A percentile compares a stretch with the other conserved stretches of the same genome.
Evolutionary conservation across 2,329 filamentous ascomycete species (phyloP).

Genomic region (Diplocarpon mali): DNA sequence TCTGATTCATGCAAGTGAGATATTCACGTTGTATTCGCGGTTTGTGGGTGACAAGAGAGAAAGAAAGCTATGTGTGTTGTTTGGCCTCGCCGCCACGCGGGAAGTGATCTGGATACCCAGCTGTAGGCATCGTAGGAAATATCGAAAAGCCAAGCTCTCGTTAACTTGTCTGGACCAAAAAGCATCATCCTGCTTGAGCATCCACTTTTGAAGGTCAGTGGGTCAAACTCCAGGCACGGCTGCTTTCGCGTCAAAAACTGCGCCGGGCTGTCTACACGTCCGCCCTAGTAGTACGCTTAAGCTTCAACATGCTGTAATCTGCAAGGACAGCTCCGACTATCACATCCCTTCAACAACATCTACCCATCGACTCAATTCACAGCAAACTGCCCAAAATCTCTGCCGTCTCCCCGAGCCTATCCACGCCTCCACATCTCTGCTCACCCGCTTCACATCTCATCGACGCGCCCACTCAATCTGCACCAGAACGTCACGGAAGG

Average conservation of each 20-base stretch:
- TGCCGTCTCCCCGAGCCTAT: background rate
- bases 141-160: too few species aligned
- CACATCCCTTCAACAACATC: slow-evolving; percentile 10
- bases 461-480: slow-evolving; percentile 19
- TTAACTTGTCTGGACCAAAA: too few species aligned
- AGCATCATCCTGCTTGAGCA: slow-evolving; percentile 1
- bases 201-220: slow-evolving; percentile 1
- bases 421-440: background rate
- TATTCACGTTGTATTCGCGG: too few species aligned
- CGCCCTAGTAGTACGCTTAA: slow-evolving; percentile 9
- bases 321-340: slow-evolving; percentile 8
- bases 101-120: too few species aligned
- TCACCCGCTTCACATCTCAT: slow-evolving; percentile 2
- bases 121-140: too few species aligned
- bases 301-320: slow-evolving; percentile 16
- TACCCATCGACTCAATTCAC: slow-evolving; percentile 5
- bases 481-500: slow-evolving; percentile 20
- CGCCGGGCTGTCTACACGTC: slow-evolving; percentile 1
- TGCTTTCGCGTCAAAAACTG: slow-evolving; percentile 4
- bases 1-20: too few species aligned
- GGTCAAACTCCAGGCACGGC: slow-evolving; percentile 1
- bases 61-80: too few species aligned
- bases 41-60: too few species aligned
- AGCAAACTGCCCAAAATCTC: slow-evolving; percentile 3
- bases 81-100: too few species aligned